Evolutionary conservation across 225 moss, liverwort and hornwort species (phyloP).

Genomic region (Antitrichia curtipendula): DNA sequence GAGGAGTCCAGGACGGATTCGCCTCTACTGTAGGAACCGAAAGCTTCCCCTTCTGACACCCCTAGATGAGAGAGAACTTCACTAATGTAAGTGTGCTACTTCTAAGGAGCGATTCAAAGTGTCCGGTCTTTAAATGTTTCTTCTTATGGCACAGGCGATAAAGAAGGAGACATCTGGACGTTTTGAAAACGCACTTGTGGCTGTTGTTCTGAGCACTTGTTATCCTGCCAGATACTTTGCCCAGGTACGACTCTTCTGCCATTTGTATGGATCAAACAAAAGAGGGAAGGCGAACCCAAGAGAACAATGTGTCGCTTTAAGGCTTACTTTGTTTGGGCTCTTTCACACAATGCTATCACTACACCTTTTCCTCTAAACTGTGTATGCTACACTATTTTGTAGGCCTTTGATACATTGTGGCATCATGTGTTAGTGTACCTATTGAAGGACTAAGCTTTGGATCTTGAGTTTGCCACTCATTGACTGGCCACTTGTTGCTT

Average conservation of each 20-base stretch:
- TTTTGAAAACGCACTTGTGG: slow-evolving; percentile 33
- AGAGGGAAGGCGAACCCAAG: background rate
- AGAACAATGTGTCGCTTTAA: background rate
- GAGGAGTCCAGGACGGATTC: background rate
- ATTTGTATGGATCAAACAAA: background rate
- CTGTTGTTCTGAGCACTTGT: slow-evolving; percentile 23
- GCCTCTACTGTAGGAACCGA: background rate
- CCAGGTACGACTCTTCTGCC: background rate
- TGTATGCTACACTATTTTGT: background rate
- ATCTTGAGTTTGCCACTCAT: background rate
- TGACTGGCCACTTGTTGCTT: background rate
- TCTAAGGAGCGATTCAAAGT: background rate
- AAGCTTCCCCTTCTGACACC: background rate
- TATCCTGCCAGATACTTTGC: slow-evolving; percentile 42
- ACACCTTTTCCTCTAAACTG: background rate
- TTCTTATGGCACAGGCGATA: slow-evolving; percentile 11
- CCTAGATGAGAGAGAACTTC: background rate
- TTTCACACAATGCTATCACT: background rate
- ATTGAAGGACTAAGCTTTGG: background rate
- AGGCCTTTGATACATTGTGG: background rate
- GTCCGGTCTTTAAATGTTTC: background rate
- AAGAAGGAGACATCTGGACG: slow-evolving; percentile 36
- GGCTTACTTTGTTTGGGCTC: background rate
- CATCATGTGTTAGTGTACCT: background rate
- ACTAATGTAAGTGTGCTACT: background rate